phyloP scores from a whole-genome alignment of 1,139 yeast species.

The Taiozyma sp. region DNA sequence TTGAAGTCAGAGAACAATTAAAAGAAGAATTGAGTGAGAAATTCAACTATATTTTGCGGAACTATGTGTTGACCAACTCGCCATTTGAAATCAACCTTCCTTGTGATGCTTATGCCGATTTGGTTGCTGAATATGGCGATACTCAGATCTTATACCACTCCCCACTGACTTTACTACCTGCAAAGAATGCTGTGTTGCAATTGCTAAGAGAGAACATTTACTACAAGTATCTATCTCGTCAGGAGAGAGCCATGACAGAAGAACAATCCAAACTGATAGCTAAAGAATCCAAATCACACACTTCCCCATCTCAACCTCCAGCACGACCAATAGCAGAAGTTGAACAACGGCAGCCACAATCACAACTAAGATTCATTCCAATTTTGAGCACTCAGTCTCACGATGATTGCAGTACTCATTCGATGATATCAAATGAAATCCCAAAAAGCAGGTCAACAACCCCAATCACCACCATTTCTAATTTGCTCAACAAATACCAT shows the following conservation, averaged over 20 bases:
- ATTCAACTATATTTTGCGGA: constrained; percentile 28
- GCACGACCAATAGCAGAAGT: not conserved
- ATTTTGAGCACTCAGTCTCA: not conserved
- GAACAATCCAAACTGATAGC: not conserved
- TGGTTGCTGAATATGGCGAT: constrained; percentile 29
- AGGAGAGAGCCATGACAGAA: constrained; percentile 13
- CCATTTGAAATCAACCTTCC: constrained; percentile 44
- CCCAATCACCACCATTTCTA: constrained; percentile 9
- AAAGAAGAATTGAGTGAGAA: constrained; percentile 27
- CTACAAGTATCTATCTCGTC: constrained; percentile 21
- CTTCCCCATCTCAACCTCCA: not conserved
- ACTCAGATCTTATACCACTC: constrained; percentile 30
- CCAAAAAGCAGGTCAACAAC: constrained; percentile 3
- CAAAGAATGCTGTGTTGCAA: constrained; percentile 40
- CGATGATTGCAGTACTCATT: not conserved
- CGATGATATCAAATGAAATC: not conserved
- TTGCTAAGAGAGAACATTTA: constrained; percentile 44
- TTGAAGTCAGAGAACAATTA: constrained; percentile 19
- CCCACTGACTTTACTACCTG: constrained; percentile 36
- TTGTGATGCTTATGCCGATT: constrained; percentile 29
- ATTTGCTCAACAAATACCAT: constrained; percentile 14
- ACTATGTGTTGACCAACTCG: constrained; percentile 30
- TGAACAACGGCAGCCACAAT: not conserved
- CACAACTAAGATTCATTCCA: not conserved
- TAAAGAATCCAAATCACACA: not conserved